Conservation (phyloP, 257 asterid species). For the Anisodus tanguticus region DNA sequence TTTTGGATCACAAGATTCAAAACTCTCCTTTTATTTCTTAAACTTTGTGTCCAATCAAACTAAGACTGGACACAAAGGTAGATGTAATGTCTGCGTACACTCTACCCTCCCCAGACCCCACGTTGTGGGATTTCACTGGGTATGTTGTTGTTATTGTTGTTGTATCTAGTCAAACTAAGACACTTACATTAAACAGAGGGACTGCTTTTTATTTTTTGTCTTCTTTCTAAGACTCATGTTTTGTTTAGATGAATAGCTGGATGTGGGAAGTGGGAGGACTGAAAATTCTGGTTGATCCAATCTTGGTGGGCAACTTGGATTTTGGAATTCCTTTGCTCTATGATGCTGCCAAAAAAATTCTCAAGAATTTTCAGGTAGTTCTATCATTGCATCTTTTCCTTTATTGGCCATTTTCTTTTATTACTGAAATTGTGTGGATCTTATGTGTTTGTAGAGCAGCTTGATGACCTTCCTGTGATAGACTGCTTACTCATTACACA, state of each 20-base stretch:
- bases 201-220: not conserved
- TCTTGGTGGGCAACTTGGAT: slow-evolving; percentile 93
- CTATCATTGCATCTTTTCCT: not conserved
- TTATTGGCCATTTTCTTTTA: not conserved
- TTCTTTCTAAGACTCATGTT: not conserved
- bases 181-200: too few species aligned
- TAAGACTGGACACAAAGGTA: too few species aligned
- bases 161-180: too few species aligned
- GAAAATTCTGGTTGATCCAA: slow-evolving; percentile 87
- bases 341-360: slow-evolving; percentile 86
- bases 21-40: too few species aligned
- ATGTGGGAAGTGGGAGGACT: slow-evolving; percentile 91
- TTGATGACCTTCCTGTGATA: slow-evolving; percentile 81
- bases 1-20: too few species aligned
- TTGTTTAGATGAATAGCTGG: slow-evolving; percentile 85
- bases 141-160: too few species aligned
- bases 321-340: slow-evolving; percentile 94
- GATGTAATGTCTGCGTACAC: too few species aligned
- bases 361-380: slow-evolving; percentile 72
- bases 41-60: too few species aligned
- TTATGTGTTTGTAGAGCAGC: slow-evolving; percentile 59
- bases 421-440: slow-evolving; percentile 26
- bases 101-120: too few species aligned
- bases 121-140: too few species aligned
- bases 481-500: slow-evolving; percentile 86